Conservation (phyloP, 169 alveolate genomes). For the Neospora caninum region DNA sequence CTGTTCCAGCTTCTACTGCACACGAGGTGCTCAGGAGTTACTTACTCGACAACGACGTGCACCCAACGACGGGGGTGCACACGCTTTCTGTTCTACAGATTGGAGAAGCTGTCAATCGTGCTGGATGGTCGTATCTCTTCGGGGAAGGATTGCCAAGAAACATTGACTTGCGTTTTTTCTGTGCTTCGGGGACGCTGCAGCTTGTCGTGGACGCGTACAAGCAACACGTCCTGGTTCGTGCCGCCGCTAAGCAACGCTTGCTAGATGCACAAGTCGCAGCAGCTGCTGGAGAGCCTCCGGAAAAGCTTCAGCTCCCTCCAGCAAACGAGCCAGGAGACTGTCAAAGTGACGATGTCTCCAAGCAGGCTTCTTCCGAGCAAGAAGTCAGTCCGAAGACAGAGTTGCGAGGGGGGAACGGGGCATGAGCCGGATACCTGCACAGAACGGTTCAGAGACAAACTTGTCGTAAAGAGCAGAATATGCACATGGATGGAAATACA, state of each 20-base stretch:
- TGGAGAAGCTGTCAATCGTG: too few species aligned
- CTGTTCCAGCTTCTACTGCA: not conserved
- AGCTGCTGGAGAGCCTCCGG: not conserved
- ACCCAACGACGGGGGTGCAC: too few species aligned
- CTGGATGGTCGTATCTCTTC: not conserved
- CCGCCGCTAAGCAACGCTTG: not conserved
- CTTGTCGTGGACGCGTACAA: slow-evolving; percentile 34
- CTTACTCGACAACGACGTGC: too few species aligned
- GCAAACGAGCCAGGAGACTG: too few species aligned
- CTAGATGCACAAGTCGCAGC: slow-evolving; percentile 4
- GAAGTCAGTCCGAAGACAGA: not conserved
- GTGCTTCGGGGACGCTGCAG: not conserved
- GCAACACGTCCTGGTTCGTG: not conserved
- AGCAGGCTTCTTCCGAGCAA: not conserved
- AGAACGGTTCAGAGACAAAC: too few species aligned
- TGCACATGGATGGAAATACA: too few species aligned
- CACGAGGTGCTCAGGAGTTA: too few species aligned
- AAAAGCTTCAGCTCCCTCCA: not conserved
- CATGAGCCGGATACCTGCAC: too few species aligned
- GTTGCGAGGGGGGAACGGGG: not conserved
- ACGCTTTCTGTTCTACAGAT: too few species aligned
- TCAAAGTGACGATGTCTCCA: not conserved
- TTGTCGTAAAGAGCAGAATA: too few species aligned
- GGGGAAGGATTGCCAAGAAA: not conserved
- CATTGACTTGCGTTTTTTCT: not conserved